Base-by-base conservation (phyloP, 495 filamentous ascomycete genomes). In the Parathielavia hyrcaniae region DNA sequence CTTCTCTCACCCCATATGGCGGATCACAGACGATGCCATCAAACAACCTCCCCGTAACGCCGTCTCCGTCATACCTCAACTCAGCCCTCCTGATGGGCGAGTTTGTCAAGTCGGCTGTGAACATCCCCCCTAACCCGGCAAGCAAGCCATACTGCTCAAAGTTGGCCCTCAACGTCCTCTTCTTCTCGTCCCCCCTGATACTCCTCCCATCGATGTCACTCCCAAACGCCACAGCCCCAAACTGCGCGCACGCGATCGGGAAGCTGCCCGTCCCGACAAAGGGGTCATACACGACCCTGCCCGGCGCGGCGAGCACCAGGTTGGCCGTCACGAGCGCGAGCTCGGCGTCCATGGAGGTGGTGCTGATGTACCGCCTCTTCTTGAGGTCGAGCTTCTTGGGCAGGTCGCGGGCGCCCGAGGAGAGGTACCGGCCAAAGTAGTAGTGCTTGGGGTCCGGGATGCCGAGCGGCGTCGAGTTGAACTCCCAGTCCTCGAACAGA, bases 21-120 rank as follows among this genome's bases (percentile, higher is more conserved):
- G 93, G 93, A 71, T 99, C 93, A 61, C 93, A 97, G n/a, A 97
- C 72, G 58, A 99, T 92, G 2, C 86, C 90, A 73, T 99, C 91
- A 39, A 97, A 81, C 51, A 87, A 78, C 40, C 80, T 75, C 17
- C 75, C 74, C 19, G 46, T 69, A 0, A 52, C 51, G 7, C 68
- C 69, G 39, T 69, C 55, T 5, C 58, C 59, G 7, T 55, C 49
- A 5, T 17, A 34, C 35, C 58, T 19, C 11, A 69, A 46, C 30
- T 65, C 63, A 8, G 50, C 43, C 17, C 65, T 70, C 39, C 88
- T 75, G 17, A 97, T 64, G 2, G 93, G 95, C 11, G 85, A 86
- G 67, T 99, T 91, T 4, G 91, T 97, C 23, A 99, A 66, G 71
- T 99, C 93, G 1, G 88, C 85, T 5, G 90, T 81, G 57, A 96